Evolutionary conservation across 306 rosid genomes (phyloP).

Genomic region (Prunus padus): DNA sequence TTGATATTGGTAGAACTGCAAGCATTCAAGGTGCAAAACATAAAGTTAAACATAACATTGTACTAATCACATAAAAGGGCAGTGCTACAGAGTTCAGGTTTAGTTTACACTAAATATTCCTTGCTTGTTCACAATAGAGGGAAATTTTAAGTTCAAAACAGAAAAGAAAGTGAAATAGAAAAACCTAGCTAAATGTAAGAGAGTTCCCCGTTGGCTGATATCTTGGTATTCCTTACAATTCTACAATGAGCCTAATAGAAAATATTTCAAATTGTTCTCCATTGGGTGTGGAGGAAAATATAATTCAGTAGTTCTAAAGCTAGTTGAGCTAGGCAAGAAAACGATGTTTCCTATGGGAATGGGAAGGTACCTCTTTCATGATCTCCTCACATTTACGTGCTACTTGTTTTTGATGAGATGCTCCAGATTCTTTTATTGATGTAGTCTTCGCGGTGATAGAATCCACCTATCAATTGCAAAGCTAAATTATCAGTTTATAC

Average conservation of each 20-base stretch:
- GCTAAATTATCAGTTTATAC: constrained; percentile 5
- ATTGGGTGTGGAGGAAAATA: neutral
- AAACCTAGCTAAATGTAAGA: too few species aligned
- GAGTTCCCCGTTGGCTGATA: neutral
- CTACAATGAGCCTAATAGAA: neutral
- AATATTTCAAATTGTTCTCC: neutral
- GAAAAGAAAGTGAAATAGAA: neutral
- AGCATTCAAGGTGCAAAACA: neutral
- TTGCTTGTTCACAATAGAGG: neutral
- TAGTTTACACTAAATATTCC: neutral
- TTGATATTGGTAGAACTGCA: constrained; percentile 39
- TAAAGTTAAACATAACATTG: neutral
- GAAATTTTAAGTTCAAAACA: neutral
- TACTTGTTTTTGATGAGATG: constrained; percentile 46
- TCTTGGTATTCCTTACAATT: too few species aligned
- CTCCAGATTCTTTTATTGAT: constrained; percentile 48
- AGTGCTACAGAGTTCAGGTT: neutral
- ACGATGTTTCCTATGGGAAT: neutral
- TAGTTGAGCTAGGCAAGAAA: neutral
- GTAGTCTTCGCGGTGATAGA: constrained; percentile 35
- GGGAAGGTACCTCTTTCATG: constrained; percentile 49
- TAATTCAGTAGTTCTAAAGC: neutral
- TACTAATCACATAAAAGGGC: neutral
- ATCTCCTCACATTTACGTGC: constrained; percentile 44
- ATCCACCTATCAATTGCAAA: constrained; percentile 55